These are phyloP conservation scores for Parmelia sp. DNA, from an alignment of 495 filamentous ascomycete species.

Conservation along the genomic window DNA sequence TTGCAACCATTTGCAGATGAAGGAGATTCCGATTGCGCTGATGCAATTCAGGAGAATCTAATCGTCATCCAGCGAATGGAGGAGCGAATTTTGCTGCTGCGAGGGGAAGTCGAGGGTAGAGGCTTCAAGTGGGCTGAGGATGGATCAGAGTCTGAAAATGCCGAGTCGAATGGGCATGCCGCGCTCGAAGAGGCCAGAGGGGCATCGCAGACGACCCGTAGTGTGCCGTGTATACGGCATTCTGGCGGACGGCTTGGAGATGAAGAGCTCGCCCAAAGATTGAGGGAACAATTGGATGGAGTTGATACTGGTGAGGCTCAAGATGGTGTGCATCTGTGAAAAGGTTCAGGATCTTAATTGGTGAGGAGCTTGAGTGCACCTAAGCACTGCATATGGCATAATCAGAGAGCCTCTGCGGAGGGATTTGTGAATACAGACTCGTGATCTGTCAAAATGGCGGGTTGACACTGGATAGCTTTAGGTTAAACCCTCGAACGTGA, in stretches of 20 bases:
- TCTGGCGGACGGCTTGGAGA: slow-evolving; percentile 37
- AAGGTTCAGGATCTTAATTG: neutral
- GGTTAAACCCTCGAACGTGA: neutral
- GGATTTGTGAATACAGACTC: neutral
- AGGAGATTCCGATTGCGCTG: slow-evolving; percentile 58
- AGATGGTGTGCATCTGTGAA: slow-evolving; percentile 56
- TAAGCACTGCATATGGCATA: neutral
- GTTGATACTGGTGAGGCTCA: slow-evolving; percentile 44
- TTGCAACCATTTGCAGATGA: slow-evolving; percentile 50
- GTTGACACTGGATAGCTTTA: neutral
- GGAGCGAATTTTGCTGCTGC: slow-evolving; percentile 61
- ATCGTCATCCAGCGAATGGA: slow-evolving; percentile 66
- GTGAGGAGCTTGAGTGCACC: neutral
- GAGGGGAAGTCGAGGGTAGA: slow-evolving; percentile 66
- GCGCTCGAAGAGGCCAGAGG: slow-evolving; percentile 24
- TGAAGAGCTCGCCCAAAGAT: slow-evolving; percentile 40
- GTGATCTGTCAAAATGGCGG: neutral
- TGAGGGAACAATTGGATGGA: slow-evolving; percentile 41
- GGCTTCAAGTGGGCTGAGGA: slow-evolving; percentile 64
- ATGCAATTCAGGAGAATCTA: slow-evolving; percentile 67
- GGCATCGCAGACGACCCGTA: slow-evolving; percentile 16
- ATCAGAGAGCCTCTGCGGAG: neutral
- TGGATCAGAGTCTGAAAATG: slow-evolving; percentile 28
- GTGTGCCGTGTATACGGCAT: slow-evolving; percentile 10
- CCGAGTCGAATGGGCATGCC: slow-evolving; percentile 31